Conservation (phyloP, 2,329 filamentous ascomycete genomes). For the Aspergillus eucalypticola region DNA sequence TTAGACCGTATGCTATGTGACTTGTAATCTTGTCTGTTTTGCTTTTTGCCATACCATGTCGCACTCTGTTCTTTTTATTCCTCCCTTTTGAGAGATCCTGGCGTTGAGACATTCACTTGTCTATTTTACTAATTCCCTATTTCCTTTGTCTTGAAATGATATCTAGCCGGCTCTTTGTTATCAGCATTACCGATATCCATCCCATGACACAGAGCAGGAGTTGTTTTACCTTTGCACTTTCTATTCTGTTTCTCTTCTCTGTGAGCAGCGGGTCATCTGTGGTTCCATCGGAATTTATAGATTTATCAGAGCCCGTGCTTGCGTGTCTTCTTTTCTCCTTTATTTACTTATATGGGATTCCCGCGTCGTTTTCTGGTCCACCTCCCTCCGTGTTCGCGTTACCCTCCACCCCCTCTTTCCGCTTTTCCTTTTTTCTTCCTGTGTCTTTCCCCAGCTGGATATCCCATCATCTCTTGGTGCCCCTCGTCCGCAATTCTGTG, state of each 20-base stretch:
- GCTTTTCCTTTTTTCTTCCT: slow-evolving; percentile 20
- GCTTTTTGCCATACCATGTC: slow-evolving; percentile 29
- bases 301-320: slow-evolving; percentile 6
- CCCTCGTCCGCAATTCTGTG: slow-evolving; percentile 29
- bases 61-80: slow-evolving; percentile 30
- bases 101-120: slow-evolving; percentile 36
- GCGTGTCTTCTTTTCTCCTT: slow-evolving; percentile 9
- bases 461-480: slow-evolving; percentile 40
- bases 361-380: slow-evolving; percentile 19
- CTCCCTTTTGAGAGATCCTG: slow-evolving; percentile 34
- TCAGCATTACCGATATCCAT: slow-evolving; percentile 28
- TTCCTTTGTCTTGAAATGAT: slow-evolving; percentile 30
- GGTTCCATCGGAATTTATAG: slow-evolving; percentile 6
- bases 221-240: slow-evolving; percentile 19
- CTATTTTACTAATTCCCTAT: slow-evolving; percentile 28
- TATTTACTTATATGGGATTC: slow-evolving; percentile 15
- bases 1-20: slow-evolving; percentile 36
- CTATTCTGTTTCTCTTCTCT: slow-evolving; percentile 18
- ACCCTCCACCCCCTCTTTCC: slow-evolving; percentile 16
- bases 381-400: slow-evolving; percentile 13
- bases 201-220: slow-evolving; percentile 29
- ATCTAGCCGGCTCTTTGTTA: slow-evolving; percentile 31
- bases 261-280: slow-evolving; percentile 20
- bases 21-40: slow-evolving; percentile 30
- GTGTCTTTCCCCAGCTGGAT: slow-evolving; percentile 38